Evolutionary conservation across 1,284 basidiomycete genomes (phyloP).

Genomic region (Ceratobasidium sp.): DNA sequence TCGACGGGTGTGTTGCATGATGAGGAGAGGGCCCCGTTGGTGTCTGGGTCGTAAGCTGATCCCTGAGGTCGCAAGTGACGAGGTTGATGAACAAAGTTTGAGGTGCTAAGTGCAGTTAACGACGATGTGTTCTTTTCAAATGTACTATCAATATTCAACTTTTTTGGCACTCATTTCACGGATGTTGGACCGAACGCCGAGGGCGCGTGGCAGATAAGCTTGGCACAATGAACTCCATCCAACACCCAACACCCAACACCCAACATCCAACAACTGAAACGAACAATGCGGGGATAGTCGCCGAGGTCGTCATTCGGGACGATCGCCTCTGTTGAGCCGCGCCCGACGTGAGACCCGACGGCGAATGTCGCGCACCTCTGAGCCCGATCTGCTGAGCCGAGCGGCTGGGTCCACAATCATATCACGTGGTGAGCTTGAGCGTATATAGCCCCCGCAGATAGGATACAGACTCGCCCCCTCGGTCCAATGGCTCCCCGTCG

Average conservation of each 20-base stretch:
- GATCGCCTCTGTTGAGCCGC: slow-evolving; percentile 14
- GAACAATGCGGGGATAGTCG: too few species aligned
- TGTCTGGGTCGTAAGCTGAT: slow-evolving; percentile 46
- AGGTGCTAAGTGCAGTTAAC: too few species aligned
- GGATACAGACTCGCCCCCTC: neutral
- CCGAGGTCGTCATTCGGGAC: neutral
- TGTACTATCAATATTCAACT: too few species aligned
- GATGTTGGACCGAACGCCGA: neutral
- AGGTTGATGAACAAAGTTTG: too few species aligned
- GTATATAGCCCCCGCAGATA: neutral
- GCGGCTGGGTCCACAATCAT: neutral
- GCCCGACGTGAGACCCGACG: slow-evolving; percentile 20
- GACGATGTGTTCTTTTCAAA: too few species aligned
- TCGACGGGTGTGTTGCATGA: slow-evolving; percentile 73
- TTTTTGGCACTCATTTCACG: too few species aligned
- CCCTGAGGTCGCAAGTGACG: too few species aligned
- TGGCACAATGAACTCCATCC: neutral
- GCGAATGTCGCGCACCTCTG: slow-evolving; percentile 29
- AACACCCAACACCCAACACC: too few species aligned
- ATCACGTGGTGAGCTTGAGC: slow-evolving; percentile 19
- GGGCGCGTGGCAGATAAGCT: neutral
- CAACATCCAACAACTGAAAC: too few species aligned
- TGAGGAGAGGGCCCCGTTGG: slow-evolving; percentile 87
- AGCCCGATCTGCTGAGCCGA: neutral
- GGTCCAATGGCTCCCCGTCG: slow-evolving; percentile 35